A percentile compares a stretch with the other conserved stretches of the same genome.
phyloP scores from a whole-genome alignment of 352 stramenopile genomes.

The Pythium sukuiense region DNA sequence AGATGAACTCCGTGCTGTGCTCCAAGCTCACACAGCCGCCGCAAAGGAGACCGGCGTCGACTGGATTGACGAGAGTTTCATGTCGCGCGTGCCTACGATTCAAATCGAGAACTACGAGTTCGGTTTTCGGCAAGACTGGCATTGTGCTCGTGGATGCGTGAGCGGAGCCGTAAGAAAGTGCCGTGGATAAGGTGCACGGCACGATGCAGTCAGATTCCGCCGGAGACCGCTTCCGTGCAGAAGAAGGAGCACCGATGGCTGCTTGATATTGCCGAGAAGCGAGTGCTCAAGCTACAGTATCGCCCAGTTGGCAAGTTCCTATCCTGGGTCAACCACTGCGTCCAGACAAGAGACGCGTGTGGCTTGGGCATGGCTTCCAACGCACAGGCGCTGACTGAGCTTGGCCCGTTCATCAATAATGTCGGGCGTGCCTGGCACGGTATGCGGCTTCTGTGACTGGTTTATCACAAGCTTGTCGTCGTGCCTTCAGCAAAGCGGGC shows the following conservation, averaged over 20 bases:
- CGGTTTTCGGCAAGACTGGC: conserved; percentile 10
- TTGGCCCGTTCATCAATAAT: background rate
- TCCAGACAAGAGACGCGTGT: background rate
- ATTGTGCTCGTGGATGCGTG: too few species aligned
- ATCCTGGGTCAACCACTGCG: conserved; percentile 19
- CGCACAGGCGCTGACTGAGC: background rate
- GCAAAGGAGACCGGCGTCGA: conserved; percentile 18
- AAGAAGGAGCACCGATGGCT: background rate
- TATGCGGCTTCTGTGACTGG: background rate
- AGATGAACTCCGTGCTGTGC: conserved; percentile 13
- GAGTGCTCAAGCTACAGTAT: conserved; percentile 20
- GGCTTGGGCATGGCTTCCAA: conserved; percentile 7
- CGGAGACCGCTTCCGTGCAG: too few species aligned
- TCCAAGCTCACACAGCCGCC: conserved; percentile 9
- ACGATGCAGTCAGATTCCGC: too few species aligned
- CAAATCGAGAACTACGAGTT: conserved; percentile 26
- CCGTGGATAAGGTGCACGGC: too few species aligned
- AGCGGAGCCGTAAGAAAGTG: too few species aligned
- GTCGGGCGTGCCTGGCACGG: background rate
- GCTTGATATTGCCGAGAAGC: conserved; percentile 23
- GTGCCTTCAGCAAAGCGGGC: background rate
- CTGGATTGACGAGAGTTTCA: conserved; percentile 18
- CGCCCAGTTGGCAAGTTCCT: conserved; percentile 17
- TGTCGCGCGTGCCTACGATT: conserved; percentile 17
- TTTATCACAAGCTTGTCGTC: too few species aligned